Base-by-base conservation (phyloP, 2,329 filamentous ascomycete genomes). In the Teratosphaeriaceae sp. region DNA sequence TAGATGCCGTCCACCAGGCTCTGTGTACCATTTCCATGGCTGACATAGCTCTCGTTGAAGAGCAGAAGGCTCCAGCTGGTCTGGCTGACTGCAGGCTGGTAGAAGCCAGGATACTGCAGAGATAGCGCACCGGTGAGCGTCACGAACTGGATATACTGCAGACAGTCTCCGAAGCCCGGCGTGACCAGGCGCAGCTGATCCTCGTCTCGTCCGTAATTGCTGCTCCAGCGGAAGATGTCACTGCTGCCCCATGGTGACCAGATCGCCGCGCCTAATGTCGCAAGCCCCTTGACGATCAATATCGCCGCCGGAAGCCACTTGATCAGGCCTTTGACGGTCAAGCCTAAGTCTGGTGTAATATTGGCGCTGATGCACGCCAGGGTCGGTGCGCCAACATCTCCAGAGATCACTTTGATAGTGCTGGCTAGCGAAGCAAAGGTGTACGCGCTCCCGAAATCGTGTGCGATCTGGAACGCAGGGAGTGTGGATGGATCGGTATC, bases 111-210 rank as follows among this genome's bases (percentile, higher is more conserved):
- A 58, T 97, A 98, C 53, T 83, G 80, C 50, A 98, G 72, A 6
- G 84, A 88, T 45, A 98, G 72, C 27, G 84, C 82, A n/a, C 90
- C 90, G 0, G 88, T 92, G 45, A 98, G 69, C 18, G 86, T 82
- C 42, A 92, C 75, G 56, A 95, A 98, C 61, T 98, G 92, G 15
- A 98, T 85, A 63, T 98, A 97, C 65, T 97, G 89, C 43, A 98
- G 73, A 59, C 92, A 98, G 61, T 98, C 92, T 5, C 88, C 88
- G 61, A 98, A 97, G 1, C 92, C 92, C 4, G 92, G 92, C 0
- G 92, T 98, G 24, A 98, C 88, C 37, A 98, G 73, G 43, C 92
- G 82, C 42, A 98, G 73, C 52, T 96, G 72, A 66, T 98, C 92
- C 48, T 87, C 85, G 56, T 98, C 92, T 54, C 90, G 81, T 26